Evolutionary conservation across 202 grass and related monocot species (phyloP), one percentile per base, ranked within the genome.

Genomic region (Eragrostis tef): DNA sequence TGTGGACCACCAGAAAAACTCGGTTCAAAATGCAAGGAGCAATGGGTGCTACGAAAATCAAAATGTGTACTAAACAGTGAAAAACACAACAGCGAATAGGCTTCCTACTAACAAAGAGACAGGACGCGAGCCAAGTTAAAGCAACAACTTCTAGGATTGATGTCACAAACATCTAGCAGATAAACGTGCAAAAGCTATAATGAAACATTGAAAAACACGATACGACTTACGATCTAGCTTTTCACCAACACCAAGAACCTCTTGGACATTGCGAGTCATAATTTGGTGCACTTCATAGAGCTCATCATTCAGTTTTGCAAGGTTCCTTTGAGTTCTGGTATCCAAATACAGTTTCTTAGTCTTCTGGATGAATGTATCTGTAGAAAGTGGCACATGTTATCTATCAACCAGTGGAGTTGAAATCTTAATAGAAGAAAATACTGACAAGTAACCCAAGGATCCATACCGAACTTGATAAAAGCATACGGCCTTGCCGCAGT

Each of bases 321-420:
- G 80, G 86, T 98, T 98, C 73, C 95, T 91, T 66, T 98, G 95
- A 54, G 92, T 98, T 85, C 90, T 90, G 42, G 90, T 93, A 84
- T 98, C 95, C 76, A 95, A 90, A 83, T 98, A 98, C 54, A 98
- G 83, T 59, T 95, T 98, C 92, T 88, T 98, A 54, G 95, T 98
- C 90, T 98, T 98, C 88, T 98, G 95, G 84, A 98, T 98, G 79
- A 95, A 98, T 63, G 95, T 91, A 86, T 98, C 95, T 98, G 25
- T 65, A 86, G 21, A 86, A 78, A 81, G 11, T 70, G 15, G 58
- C 61, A 84, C 31, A 86, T 26, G 56, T 62, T 78, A 80, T n/a
- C n/a, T n/a, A n/a, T 64, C 34, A 87, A 85, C 51, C 50, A 54
- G 64, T 27, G 71, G 59, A 62, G 12, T 69, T 44, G 10, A 79